These are phyloP conservation scores for Hemerocallis citrina DNA, from an alignment of 106 monocot genomes.

Conservation along the genomic window DNA sequence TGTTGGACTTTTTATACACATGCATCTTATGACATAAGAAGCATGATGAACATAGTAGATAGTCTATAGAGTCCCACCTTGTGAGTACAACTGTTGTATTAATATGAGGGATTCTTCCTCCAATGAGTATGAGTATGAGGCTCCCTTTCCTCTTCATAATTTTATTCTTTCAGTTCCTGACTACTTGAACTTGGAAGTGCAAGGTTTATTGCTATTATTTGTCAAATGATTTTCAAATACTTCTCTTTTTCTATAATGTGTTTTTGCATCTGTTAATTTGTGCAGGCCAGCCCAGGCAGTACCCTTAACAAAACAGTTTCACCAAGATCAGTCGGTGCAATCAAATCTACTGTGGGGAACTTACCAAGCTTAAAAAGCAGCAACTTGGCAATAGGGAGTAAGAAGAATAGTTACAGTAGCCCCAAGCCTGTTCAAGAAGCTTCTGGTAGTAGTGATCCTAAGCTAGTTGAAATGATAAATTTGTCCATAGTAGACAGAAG, in stretches of 20 bases:
- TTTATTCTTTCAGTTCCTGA: no score
- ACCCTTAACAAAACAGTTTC: slow-evolving; percentile 10
- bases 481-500: slow-evolving; percentile 86
- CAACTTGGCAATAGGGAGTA: slow-evolving; percentile 10
- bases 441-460: slow-evolving; percentile 41
- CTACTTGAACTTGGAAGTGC: no score
- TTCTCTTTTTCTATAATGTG: background rate
- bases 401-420: slow-evolving; percentile 21
- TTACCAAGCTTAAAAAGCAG: slow-evolving; percentile 18
- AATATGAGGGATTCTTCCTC: no score
- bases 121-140: no score
- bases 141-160: no score
- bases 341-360: slow-evolving; percentile 17
- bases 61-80: no score
- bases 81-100: no score
- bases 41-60: no score
- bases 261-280: background rate
- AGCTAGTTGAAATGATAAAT: slow-evolving; percentile 85
- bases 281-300: slow-evolving; percentile 22
- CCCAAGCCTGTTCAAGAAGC: slow-evolving; percentile 36
- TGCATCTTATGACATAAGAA: no score
- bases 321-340: slow-evolving; percentile 17
- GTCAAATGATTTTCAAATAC: background rate
- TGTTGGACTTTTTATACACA: no score
- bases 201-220: background rate